phyloP scores from a whole-genome alignment of 345 rosid genomes.

The Bruguiera sexangula region DNA sequence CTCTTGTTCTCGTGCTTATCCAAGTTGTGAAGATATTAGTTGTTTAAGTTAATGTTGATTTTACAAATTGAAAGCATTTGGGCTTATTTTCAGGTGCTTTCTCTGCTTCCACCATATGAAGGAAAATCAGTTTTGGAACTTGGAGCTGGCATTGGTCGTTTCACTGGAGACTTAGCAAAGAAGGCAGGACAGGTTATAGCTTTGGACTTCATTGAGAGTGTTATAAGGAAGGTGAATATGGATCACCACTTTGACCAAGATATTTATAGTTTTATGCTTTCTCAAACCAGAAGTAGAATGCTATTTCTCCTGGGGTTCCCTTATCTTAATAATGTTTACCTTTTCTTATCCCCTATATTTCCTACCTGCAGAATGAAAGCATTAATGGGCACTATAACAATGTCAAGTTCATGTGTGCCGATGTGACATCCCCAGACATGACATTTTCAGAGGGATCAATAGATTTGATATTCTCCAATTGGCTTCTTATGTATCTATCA shows the following conservation, averaged over 20 bases:
- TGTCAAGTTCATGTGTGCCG: conserved; percentile 79
- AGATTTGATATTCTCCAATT: conserved; percentile 85
- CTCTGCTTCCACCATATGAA: conserved; percentile 71
- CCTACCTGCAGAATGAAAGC: conserved; percentile 56
- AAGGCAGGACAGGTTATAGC: conserved; percentile 75
- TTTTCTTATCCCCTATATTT: conserved; percentile 14
- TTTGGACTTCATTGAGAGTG: conserved; percentile 80
- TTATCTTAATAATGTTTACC: not conserved
- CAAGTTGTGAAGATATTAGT: no score
- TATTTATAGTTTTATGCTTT: not conserved
- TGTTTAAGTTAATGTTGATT: not conserved
- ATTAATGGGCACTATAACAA: conserved; percentile 76
- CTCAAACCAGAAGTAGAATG: not conserved
- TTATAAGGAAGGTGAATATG: conserved; percentile 67
- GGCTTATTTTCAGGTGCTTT: conserved; percentile 51
- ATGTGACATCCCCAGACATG: conserved; percentile 74
- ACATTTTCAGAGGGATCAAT: conserved; percentile 56
- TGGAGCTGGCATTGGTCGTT: conserved; percentile 98
- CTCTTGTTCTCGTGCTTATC: no score
- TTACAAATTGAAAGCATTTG: conserved; percentile 9
- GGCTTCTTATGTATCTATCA: conserved; percentile 97
- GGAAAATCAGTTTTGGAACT: conserved; percentile 76
- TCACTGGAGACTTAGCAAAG: conserved; percentile 79
- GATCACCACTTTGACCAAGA: not conserved
- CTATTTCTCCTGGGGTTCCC: not conserved